These are phyloP conservation scores for Senna siamea DNA, from an alignment of 306 rosid species.

Conservation along the genomic window DNA sequence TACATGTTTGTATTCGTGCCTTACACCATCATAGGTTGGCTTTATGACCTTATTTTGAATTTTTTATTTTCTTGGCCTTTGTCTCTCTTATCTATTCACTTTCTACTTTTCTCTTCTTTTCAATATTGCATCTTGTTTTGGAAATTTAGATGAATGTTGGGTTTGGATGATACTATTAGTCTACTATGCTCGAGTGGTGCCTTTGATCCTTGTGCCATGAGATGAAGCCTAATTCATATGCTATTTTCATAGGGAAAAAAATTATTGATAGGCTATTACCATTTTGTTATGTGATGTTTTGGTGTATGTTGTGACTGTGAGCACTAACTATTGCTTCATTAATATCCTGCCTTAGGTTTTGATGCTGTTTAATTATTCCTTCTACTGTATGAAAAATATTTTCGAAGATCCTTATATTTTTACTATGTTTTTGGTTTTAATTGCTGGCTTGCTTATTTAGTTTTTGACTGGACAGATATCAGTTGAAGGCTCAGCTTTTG, in stretches of 20 bases:
- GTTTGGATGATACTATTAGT: conserved; percentile 4
- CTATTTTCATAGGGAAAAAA: too few species aligned
- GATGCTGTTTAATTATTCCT: neutral
- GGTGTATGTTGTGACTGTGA: neutral
- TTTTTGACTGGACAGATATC: conserved; percentile 61
- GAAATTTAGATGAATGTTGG: conserved; percentile 3
- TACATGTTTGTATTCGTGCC: conserved; percentile 71
- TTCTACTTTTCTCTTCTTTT: conserved; percentile 13
- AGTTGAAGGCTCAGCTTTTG: conserved; percentile 69
- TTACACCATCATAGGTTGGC: conserved; percentile 82
- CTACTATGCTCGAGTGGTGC: neutral
- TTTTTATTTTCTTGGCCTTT: conserved; percentile 4
- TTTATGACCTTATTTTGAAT: conserved; percentile 28
- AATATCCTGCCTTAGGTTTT: conserved; percentile 5
- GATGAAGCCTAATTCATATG: neutral
- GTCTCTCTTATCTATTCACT: conserved; percentile 9
- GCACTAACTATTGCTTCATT: neutral
- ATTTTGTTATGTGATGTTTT: conserved; percentile 3
- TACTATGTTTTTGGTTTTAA: conserved; percentile 7
- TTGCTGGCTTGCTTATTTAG: conserved; percentile 43
- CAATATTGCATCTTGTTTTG: conserved; percentile 4
- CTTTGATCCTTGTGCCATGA: neutral
- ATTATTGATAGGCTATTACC: neutral
- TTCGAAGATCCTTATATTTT: conserved; percentile 1
- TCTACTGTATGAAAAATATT: neutral